Percentiles rank a stretch among this genome's conserved stretches.
phyloP scores from a whole-genome alignment of 257 asterid species.

The Ilex asprella region DNA sequence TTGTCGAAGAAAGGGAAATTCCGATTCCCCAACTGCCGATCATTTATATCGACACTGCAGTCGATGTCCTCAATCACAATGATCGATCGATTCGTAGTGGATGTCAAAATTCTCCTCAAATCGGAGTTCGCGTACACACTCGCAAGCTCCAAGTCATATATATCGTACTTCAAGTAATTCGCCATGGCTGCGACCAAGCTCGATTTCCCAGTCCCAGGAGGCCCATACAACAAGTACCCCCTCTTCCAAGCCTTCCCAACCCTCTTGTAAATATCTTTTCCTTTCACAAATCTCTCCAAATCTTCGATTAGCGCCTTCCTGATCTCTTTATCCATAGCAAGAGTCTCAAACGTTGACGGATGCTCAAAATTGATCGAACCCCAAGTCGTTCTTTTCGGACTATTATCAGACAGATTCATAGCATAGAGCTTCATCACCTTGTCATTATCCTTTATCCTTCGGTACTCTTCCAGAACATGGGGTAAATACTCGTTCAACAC shows the following conservation, averaged over 20 bases:
- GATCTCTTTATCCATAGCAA: constrained; percentile 44
- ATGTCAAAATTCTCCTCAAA: constrained; percentile 51
- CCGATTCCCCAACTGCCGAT: constrained; percentile 11
- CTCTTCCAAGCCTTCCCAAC: constrained; percentile 84
- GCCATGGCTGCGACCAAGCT: constrained; percentile 77
- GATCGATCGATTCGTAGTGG: constrained; percentile 54
- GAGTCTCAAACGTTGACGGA: constrained; percentile 61
- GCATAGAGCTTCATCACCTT: constrained; percentile 18
- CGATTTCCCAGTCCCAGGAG: constrained; percentile 79
- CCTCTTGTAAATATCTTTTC: constrained; percentile 55
- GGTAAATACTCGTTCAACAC: constrained; percentile 49
- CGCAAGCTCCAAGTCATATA: constrained; percentile 65
- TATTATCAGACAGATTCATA: constrained; percentile 23
- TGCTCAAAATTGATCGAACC: constrained; percentile 57
- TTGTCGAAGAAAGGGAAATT: neutral
- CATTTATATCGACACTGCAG: constrained; percentile 48
- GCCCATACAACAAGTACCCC: constrained; percentile 68
- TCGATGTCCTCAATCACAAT: constrained; percentile 82
- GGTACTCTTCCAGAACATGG: constrained; percentile 31
- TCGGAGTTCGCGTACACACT: constrained; percentile 44
- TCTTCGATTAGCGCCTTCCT: constrained; percentile 37
- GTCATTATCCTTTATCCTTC: constrained; percentile 20
- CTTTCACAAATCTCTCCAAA: constrained; percentile 48
- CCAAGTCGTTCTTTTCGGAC: constrained; percentile 12
- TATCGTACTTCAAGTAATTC: constrained; percentile 63